Evolutionary conservation across 805 yeast genomes (phyloP).

Genomic region (Metschnikowia picachoensis): DNA sequence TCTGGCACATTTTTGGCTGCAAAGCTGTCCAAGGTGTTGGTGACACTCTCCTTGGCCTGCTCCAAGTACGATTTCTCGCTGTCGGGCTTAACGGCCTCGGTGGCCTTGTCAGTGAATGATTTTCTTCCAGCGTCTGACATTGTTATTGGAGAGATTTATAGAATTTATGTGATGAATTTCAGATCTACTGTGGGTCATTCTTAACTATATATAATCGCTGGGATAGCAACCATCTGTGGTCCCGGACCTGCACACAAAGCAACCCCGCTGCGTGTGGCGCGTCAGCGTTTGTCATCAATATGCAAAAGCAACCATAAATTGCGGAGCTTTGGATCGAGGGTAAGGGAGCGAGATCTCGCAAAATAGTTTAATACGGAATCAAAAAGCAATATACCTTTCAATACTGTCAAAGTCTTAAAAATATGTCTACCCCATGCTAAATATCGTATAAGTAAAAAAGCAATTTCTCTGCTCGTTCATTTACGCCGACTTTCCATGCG

Average conservation of each 20-base stretch:
- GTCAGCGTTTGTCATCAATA: background rate
- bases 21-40: constrained; percentile 62
- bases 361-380: no score
- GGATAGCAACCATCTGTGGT: constrained; percentile 1
- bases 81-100: constrained; percentile 69
- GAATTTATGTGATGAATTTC: no score
- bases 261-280: background rate
- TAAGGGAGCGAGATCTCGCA: no score
- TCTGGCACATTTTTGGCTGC: constrained; percentile 62
- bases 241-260: constrained; percentile 2
- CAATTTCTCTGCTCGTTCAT: no score
- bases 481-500: no score
- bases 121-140: constrained; percentile 66
- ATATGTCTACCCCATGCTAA: no score
- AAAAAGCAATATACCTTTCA: no score
- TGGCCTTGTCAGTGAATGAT: constrained; percentile 61
- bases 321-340: background rate
- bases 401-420: no score
- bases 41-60: constrained; percentile 65
- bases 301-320: constrained; percentile 3
- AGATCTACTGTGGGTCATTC: no score
- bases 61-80: constrained; percentile 60
- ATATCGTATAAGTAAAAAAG: no score
- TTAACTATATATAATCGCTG: constrained; percentile 5
- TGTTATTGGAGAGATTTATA: background rate